phyloP scores from a whole-genome alignment of 176 grass and related monocot genomes.

The Musa itinerans region DNA sequence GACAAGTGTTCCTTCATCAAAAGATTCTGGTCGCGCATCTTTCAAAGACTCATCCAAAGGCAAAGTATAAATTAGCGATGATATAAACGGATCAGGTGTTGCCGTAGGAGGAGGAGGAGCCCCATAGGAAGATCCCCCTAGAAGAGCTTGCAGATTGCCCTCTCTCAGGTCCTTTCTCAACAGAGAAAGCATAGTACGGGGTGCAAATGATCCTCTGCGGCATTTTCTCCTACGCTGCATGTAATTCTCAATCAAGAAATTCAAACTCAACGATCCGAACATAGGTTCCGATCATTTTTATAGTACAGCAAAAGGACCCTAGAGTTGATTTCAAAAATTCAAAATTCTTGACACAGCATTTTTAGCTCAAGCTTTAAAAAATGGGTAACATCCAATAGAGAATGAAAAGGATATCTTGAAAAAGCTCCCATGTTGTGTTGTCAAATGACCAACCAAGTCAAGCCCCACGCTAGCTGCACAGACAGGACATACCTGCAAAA shows the following conservation, averaged over 20 bases:
- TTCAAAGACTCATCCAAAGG: not conserved
- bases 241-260: slow-evolving; percentile 6
- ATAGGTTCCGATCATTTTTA: too few relatives aligned
- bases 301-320: too few relatives aligned
- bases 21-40: slow-evolving; percentile 1
- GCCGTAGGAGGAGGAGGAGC: not conserved
- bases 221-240: slow-evolving; percentile 9
- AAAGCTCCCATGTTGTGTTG: slow-evolving; percentile 64
- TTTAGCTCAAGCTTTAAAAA: not conserved
- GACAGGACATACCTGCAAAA: slow-evolving; percentile 10
- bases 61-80: slow-evolving; percentile 6
- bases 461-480: slow-evolving; percentile 57
- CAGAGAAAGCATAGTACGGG: slow-evolving; percentile 13
- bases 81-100: slow-evolving; percentile 7
- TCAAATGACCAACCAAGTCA: slow-evolving; percentile 78
- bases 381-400: not conserved
- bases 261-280: not conserved
- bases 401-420: slow-evolving; percentile 88
- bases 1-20: slow-evolving; percentile 1
- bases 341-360: not conserved
- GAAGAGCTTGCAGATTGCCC: slow-evolving; percentile 15
- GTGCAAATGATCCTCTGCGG: slow-evolving; percentile 6
- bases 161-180: slow-evolving; percentile 16
- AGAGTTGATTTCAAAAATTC: too few relatives aligned
- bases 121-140: slow-evolving; percentile 5